Evolutionary conservation across 108 stramenopile species (phyloP).

Genomic region (Chaetoceros tenuissimus): DNA sequence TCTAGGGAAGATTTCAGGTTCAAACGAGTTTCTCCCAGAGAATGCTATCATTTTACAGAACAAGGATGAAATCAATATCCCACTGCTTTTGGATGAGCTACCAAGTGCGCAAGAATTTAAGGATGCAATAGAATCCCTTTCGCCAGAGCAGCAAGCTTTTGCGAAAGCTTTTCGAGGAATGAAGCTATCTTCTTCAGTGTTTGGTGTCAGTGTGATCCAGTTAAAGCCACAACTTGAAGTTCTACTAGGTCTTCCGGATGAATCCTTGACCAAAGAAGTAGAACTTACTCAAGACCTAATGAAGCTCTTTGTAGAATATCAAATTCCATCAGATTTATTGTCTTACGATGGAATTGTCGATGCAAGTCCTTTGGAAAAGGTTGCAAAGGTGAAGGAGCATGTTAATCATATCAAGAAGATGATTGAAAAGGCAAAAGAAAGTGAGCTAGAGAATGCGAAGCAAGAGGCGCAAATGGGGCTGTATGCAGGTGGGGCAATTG

Average conservation of each 20-base stretch:
- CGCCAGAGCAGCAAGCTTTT: conserved; percentile 80
- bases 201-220: conserved; percentile 73
- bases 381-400: conserved; percentile 38
- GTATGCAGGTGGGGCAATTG: neutral
- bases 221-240: conserved; percentile 82
- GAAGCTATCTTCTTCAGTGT: conserved; percentile 77
- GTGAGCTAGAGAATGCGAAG: conserved; percentile 25
- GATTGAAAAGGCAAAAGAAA: conserved; percentile 28
- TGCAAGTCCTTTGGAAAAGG: conserved; percentile 27
- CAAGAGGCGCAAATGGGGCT: conserved; percentile 21
- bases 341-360: conserved; percentile 57
- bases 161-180: conserved; percentile 64
- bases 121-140: conserved; percentile 73
- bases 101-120: conserved; percentile 84
- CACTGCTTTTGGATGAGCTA: conserved; percentile 60
- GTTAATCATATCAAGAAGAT: conserved; percentile 41
- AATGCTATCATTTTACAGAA: conserved; percentile 79
- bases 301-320: conserved; percentile 73
- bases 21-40: conserved; percentile 55
- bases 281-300: conserved; percentile 76
- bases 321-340: conserved; percentile 76
- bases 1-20: conserved; percentile 59
- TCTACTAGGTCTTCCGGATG: conserved; percentile 49
- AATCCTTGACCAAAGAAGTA: conserved; percentile 78
- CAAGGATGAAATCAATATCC: conserved; percentile 83